These are phyloP conservation scores for Xylona heveae DNA, from an alignment of 495 filamentous ascomycete species.

Conservation along the genomic window DNA sequence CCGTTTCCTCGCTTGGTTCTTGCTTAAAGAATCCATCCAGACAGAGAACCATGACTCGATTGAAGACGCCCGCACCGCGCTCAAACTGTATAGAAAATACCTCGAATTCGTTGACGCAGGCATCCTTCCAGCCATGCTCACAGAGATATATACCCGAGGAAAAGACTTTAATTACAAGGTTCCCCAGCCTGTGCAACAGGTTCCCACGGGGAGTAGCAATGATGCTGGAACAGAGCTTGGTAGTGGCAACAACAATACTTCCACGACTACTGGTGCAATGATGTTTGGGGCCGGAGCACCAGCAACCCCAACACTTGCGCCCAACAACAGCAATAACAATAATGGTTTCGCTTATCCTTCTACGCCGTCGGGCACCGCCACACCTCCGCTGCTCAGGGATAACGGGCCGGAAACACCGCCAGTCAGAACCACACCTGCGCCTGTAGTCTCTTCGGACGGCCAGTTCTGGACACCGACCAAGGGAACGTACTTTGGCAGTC, in stretches of 20 bases:
- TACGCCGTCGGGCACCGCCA: too few relatives aligned
- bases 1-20: slow-evolving; percentile 67
- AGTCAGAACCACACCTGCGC: not conserved
- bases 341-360: too few relatives aligned
- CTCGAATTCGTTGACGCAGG: slow-evolving; percentile 73
- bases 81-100: slow-evolving; percentile 79
- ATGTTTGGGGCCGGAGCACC: slow-evolving; percentile 9
- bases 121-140: slow-evolving; percentile 51
- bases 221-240: slow-evolving; percentile 4
- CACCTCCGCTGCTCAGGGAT: too few relatives aligned
- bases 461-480: slow-evolving; percentile 5
- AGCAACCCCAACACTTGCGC: too few relatives aligned
- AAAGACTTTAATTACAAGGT: slow-evolving; percentile 39
- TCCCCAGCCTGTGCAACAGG: slow-evolving; percentile 12
- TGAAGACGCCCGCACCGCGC: slow-evolving; percentile 77
- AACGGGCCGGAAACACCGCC: slow-evolving; percentile 5
- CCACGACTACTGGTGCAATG: slow-evolving; percentile 1
- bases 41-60: slow-evolving; percentile 76
- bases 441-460: slow-evolving; percentile 7
- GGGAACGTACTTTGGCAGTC: slow-evolving; percentile 12
- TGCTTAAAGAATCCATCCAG: slow-evolving; percentile 86
- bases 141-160: slow-evolving; percentile 62
- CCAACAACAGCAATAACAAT: too few relatives aligned
- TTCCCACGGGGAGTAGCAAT: not conserved
- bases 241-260: not conserved